Conservation (phyloP, 257 asterid species). For the Solanum neorickii region DNA sequence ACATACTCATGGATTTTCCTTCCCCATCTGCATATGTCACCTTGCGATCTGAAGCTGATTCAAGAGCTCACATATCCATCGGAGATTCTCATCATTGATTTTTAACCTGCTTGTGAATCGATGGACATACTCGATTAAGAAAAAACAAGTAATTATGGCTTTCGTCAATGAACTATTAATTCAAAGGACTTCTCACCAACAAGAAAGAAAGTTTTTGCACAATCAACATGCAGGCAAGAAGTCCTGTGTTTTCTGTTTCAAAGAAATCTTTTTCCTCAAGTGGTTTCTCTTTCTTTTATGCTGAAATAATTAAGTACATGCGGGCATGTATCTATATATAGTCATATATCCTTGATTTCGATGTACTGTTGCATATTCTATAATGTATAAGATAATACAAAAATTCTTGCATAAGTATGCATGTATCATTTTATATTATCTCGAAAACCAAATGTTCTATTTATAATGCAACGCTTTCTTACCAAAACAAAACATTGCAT, state of each 20-base stretch:
- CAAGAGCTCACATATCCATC: not conserved
- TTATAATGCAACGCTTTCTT: not conserved
- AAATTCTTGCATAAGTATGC: not conserved
- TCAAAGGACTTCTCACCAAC: not conserved
- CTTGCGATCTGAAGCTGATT: not conserved
- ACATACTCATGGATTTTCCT: not conserved
- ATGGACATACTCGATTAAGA: not conserved
- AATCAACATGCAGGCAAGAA: not conserved
- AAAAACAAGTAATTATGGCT: not conserved
- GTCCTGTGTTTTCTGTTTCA: not conserved
- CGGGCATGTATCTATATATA: not conserved
- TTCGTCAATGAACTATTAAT: not conserved
- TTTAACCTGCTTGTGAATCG: not conserved
- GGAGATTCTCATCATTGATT: not conserved
- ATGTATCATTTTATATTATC: not conserved
- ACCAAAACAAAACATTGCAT: not conserved
- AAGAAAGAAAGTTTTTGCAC: not conserved
- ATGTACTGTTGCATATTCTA: not conserved
- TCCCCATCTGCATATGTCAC: not conserved
- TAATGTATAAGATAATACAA: not conserved
- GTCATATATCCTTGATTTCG: not conserved
- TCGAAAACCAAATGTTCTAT: not conserved
- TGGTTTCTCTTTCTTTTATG: not conserved
- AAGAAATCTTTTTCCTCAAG: not conserved
- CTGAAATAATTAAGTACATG: not conserved